Conservation (phyloP, 768 basidiomycete species). For the Podaxis sp. region DNA sequence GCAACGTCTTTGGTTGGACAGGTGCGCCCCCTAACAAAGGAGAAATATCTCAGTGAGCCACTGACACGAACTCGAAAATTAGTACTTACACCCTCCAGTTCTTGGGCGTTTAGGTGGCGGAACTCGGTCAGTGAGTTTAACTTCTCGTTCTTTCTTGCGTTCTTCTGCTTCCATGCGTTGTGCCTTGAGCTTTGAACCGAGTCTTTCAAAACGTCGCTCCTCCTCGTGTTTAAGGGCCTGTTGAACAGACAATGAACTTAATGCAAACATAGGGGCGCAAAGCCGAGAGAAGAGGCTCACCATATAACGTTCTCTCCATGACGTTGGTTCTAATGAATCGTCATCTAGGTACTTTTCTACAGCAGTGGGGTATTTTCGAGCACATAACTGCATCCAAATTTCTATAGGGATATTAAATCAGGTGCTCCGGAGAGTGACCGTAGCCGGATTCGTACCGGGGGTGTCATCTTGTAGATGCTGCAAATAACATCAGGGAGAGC, state of each 20-base stretch:
- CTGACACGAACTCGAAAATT: constrained; percentile 18
- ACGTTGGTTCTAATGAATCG: constrained; percentile 45
- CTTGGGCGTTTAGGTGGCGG: constrained; percentile 67
- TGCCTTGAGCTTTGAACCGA: constrained; percentile 58
- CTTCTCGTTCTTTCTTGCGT: constrained; percentile 73
- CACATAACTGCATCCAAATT: constrained; percentile 67
- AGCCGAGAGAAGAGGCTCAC: constrained; percentile 39
- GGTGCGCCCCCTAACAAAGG: constrained; percentile 34
- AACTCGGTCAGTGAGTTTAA: constrained; percentile 71
- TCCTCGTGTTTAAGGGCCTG: constrained; percentile 61
- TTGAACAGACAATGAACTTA: constrained; percentile 5
- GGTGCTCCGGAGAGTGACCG: constrained; percentile 9
- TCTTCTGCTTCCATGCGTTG: constrained; percentile 71
- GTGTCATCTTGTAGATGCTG: constrained; percentile 59
- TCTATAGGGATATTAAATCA: constrained; percentile 36
- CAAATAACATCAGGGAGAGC: constrained; percentile 3
- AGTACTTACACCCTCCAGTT: constrained; percentile 48
- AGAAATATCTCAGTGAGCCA: constrained; percentile 18
- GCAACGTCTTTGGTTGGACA: constrained; percentile 60
- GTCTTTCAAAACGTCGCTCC: constrained; percentile 62
- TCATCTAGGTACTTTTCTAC: constrained; percentile 45
- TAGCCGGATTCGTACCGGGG: constrained; percentile 38
- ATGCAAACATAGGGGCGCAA: constrained; percentile 11
- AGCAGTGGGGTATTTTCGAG: constrained; percentile 55
- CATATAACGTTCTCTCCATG: constrained; percentile 71